Percentiles rank a stretch among this genome's conserved stretches.
Evolutionary conservation across 1,284 basidiomycete species (phyloP).

Genomic region (Lentinula novae-zelandiae): DNA sequence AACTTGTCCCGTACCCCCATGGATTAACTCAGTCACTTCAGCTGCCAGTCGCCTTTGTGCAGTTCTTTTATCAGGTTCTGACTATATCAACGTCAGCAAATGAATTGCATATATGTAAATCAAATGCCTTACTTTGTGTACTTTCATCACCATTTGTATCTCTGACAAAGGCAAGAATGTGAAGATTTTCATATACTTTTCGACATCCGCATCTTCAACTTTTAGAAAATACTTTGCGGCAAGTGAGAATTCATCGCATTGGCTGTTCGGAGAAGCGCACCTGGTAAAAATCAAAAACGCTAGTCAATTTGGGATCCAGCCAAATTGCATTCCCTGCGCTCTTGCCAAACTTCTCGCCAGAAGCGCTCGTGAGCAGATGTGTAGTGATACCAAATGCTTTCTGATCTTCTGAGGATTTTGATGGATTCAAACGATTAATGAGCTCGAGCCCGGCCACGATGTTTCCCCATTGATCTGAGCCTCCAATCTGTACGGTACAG

Average conservation of each 20-base stretch:
- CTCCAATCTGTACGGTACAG: conserved; percentile 91
- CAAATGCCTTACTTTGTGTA: conserved; percentile 50
- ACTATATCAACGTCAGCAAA: conserved; percentile 27
- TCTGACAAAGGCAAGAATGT: conserved; percentile 69
- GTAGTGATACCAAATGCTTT: conserved; percentile 87
- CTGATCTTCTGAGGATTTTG: conserved; percentile 24
- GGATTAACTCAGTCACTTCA: conserved; percentile 88
- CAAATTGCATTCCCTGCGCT: conserved; percentile 95
- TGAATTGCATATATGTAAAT: background rate
- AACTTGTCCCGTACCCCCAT: conserved; percentile 60
- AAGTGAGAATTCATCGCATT: conserved; percentile 3
- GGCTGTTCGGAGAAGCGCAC: conserved; percentile 35
- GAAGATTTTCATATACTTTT: conserved; percentile 78
- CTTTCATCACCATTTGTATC: conserved; percentile 55
- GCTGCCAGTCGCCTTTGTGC: conserved; percentile 82
- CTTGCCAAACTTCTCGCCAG: conserved; percentile 97
- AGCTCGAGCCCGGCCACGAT: conserved; percentile 91
- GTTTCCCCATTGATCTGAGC: conserved; percentile 99
- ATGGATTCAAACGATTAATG: conserved; percentile 54
- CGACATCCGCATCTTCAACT: conserved; percentile 80
- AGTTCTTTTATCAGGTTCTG: conserved; percentile 51
- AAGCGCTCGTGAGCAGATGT: conserved; percentile 86
- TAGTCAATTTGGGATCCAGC: conserved; percentile 75
- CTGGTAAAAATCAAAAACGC: conserved; percentile 90
- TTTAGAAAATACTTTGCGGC: conserved; percentile 80